Conservation (phyloP, 805 yeast species). For the Ogataea paraovalis region DNA sequence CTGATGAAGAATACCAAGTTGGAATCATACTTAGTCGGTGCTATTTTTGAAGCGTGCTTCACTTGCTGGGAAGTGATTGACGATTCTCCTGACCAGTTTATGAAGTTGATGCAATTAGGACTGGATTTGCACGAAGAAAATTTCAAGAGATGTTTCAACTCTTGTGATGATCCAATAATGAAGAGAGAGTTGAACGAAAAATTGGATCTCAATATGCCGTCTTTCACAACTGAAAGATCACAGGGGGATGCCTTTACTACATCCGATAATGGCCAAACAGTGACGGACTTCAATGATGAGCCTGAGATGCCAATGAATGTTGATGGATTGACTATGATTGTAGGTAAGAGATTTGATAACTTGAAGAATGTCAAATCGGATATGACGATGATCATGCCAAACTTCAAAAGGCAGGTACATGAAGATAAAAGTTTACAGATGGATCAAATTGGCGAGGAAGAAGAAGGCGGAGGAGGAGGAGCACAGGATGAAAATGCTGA, state of each 20-base stretch:
- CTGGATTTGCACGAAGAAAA: conserved; percentile 7
- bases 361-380: conserved; percentile 24
- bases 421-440: not conserved
- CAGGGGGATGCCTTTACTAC: too few relatives aligned
- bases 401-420: conserved; percentile 9
- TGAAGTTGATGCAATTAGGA: conserved; percentile 13
- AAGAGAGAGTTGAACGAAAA: conserved; percentile 9
- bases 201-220: not conserved
- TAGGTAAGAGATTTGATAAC: conserved; percentile 4
- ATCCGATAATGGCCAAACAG: conserved; percentile 4
- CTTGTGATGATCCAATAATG: conserved; percentile 9
- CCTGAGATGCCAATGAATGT: conserved; percentile 7
- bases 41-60: conserved; percentile 22
- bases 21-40: conserved; percentile 17
- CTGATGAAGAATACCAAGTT: not conserved
- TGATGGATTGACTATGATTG: conserved; percentile 24
- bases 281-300: conserved; percentile 2
- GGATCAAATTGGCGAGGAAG: conserved; percentile 6
- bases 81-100: conserved; percentile 8
- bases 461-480: not conserved
- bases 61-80: conserved; percentile 20
- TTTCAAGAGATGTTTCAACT: conserved; percentile 17
- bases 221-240: not conserved
- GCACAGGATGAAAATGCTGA: not conserved
- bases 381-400: conserved; percentile 38